Base-by-base conservation (phyloP, 2,329 filamentous ascomycete species). In the Fusarium nematophilum region DNA sequence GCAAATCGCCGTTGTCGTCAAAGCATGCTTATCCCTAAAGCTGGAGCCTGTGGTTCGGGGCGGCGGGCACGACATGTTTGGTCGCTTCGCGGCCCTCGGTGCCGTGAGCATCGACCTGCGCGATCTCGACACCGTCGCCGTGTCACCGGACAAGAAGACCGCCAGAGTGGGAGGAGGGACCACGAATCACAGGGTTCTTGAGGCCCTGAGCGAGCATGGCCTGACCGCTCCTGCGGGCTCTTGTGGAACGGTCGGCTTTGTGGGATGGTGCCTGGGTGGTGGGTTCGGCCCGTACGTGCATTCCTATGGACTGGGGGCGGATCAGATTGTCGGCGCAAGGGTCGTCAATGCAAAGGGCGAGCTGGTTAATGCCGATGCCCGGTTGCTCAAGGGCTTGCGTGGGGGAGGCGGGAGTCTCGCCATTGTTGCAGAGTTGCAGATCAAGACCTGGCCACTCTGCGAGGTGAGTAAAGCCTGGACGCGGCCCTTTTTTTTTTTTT, bases 51-150 rank as follows among this genome's bases (percentile, higher is more conserved):
- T 37, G 5, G 30, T 51, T 23, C 55, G 55, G 4, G 44, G 40
- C 7, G 56, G 56, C 1, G 56, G 56, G 1, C 40, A 59, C 26
- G 52, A 56, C 25, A 29, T 59, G 26, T 59, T 59, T n/a, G 46
- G 46, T 9, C 46, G 52, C 3, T 56, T 44, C 9, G 42, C 42
- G 7, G 42, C 54, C 9, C n/a, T 39, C 10, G 42, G 34, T n/a
- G 40, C 52, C 9, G 45, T 56, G 10, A 48, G 34, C 6, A 30
- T 59, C 9, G 56, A 59, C 14, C 29, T 59, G 13, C 46, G 56
- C 1, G 23, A 52, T 14, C 34, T 59, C 9, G 36, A 39, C 7
- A 26, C 34, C 13, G 26, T 47, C 5, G 26, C 30, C 5, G 40
- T 43, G 9, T 45, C 33, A 5, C 11, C 37, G 4, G 21, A 48